Base-by-base conservation (phyloP, 768 basidiomycete genomes). In the Hypsizygus marmoreus region DNA sequence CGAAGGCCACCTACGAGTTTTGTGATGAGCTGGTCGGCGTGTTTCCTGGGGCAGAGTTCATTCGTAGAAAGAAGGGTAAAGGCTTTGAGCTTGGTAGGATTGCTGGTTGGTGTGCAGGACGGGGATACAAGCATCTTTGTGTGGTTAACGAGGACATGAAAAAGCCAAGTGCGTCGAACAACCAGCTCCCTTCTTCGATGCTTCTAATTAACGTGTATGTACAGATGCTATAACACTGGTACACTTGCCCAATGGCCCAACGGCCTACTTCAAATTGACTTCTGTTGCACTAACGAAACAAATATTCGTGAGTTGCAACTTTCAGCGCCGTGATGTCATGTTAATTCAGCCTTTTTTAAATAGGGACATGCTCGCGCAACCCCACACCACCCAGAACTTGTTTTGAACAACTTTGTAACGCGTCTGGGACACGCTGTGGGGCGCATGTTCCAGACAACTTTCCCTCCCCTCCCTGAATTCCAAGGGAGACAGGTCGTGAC, bases 101-200 rank as follows among this genome's bases (percentile, higher is more conserved):
- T 59, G 90, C 95, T 23, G 81, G 87, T 3, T 99, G 97, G 97
- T 93, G 93, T 16, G 86, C 88, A 10, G 86, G 83, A 31, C 72
- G 97, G 58, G 88, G 87, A 2, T 99, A 91, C 62, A 87, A 86
- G 33, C 91, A 95, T 53, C 62, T 98, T 51, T 75, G 90, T 32
- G 91, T 99, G 2, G 91, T 98, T 25, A 98, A 98, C 52, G 97
- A 99, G 60, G 91, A 98, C 56, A 86, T 84, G 75, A 94, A 94
- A 62, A 86, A 86, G 61, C 89, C 94, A 11, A 97, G 97, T 95
- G 55, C 65, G 91, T 76, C 34, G 20, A 35, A 20, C 36, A 36
- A 43, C 24, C n/a, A 10, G 14, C n/a, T 9, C 17, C 29, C 17
- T 13, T 37, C 19, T 26, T 16, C 11, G 9, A 6, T 9, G n/a